A percentile compares a stretch with the other conserved stretches of the same genome.
These are phyloP conservation scores for Lithospermum erythrorhizon DNA, from an alignment of 257 asterid genomes.

Conservation along the genomic window DNA sequence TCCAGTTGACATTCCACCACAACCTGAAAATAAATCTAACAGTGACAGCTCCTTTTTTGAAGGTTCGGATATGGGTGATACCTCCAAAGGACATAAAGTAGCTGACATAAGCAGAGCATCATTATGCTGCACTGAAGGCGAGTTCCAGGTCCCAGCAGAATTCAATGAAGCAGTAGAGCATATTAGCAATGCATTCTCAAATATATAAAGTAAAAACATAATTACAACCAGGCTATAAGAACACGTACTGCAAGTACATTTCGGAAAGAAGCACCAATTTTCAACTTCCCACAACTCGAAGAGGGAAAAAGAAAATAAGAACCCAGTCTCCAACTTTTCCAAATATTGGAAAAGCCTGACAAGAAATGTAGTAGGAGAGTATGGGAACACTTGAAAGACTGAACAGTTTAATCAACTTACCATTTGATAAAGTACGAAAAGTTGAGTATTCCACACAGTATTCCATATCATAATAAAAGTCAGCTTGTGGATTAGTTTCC, in stretches of 20 bases:
- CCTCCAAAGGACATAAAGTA: slow-evolving; percentile 29
- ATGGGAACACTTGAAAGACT: no score
- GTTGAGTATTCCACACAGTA: slow-evolving; percentile 77
- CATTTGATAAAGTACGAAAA: slow-evolving; percentile 41
- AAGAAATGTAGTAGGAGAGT: no score
- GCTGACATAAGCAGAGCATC: slow-evolving; percentile 22
- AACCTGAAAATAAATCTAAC: slow-evolving; percentile 75
- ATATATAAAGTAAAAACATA: slow-evolving; percentile 2
- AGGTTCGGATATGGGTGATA: slow-evolving; percentile 29
- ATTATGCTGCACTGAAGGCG: slow-evolving; percentile 19
- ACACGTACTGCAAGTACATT: no score
- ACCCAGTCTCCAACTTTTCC: no score
- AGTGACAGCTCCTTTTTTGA: slow-evolving; percentile 37
- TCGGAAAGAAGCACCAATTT: no score
- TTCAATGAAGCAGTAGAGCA: slow-evolving; percentile 22
- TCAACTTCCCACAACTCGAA: no score
- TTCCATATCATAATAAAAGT: slow-evolving; percentile 81
- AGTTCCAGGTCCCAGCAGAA: slow-evolving; percentile 16
- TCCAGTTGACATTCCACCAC: slow-evolving; percentile 99
- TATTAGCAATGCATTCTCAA: not conserved
- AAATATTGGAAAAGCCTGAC: no score
- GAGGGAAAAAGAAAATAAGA: no score
- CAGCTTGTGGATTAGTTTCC: slow-evolving; percentile 27
- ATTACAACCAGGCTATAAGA: no score
- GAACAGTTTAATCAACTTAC: slow-evolving; percentile 22